Percentiles rank a stretch among this genome's conserved stretches.
These are phyloP conservation scores for Paramecium sonneborni DNA, from an alignment of 73 alveolate species.

Conservation along the genomic window DNA sequence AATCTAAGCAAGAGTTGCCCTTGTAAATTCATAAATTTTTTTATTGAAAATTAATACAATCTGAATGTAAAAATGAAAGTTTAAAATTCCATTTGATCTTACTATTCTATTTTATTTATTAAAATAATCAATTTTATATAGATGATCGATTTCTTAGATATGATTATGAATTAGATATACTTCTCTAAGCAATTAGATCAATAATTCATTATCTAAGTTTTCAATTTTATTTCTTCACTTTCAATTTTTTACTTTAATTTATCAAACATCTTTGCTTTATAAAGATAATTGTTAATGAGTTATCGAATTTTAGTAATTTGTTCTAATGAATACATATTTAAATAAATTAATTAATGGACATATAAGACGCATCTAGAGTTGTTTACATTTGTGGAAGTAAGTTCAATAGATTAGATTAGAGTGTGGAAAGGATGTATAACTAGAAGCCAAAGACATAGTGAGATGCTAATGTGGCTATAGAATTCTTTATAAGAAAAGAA, in stretches of 20 bases:
- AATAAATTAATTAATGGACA: slow-evolving; percentile 48
- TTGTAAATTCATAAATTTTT: neutral
- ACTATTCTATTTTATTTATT: neutral
- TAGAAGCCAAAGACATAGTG: slow-evolving; percentile 27
- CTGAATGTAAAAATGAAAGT: neutral
- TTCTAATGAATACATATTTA: slow-evolving; percentile 42
- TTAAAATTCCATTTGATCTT: neutral
- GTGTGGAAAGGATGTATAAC: slow-evolving; percentile 56
- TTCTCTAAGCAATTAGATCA: neutral
- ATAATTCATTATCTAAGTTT: slow-evolving; percentile 6
- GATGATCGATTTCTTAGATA: neutral
- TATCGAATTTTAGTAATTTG: slow-evolving; percentile 39
- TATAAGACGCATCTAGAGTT: slow-evolving; percentile 17
- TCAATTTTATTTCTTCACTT: neutral
- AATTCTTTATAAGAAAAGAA: slow-evolving; percentile 48
- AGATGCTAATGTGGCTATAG: slow-evolving; percentile 56
- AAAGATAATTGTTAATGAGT: neutral
- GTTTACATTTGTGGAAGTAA: slow-evolving; percentile 58
- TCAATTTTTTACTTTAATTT: slow-evolving; percentile 18
- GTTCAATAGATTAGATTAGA: neutral
- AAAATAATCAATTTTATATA: neutral
- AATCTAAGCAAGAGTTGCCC: neutral
- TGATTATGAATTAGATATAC: neutral
- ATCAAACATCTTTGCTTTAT: neutral
- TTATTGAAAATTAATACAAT: neutral